Evolutionary conservation across 768 basidiomycete species (phyloP), one percentile per base, ranked within the genome.

Genomic region (Suillus paluster): DNA sequence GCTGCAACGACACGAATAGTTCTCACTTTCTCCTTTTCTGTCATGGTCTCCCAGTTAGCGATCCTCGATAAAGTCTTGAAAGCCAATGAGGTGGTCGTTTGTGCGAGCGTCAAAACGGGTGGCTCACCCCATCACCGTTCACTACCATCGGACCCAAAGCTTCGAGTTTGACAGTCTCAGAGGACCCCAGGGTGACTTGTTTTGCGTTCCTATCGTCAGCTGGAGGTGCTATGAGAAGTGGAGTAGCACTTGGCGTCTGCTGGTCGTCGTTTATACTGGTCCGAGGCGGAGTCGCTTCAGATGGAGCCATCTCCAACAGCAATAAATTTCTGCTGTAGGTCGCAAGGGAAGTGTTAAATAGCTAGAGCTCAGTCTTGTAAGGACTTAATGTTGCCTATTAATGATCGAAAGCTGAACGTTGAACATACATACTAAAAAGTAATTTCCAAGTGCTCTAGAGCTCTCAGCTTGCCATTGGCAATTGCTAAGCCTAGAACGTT

Each of bases 61-160:
- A 90, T 87, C 39, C 88, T 77, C 9, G 87, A 89, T 17, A 89
- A 68, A 0, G 88, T 90, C 88, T 89, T 62, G 14, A 36, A 33
- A 41, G 33, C 19, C 34, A 36, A 25, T 58, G 19, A 23, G 30
- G 15, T 1, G 9, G 34, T 23, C 27, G 12, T n/a, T 19, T 27
- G 39, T 38, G 15, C 34, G 57, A 41, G 27, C 34, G 54, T 46
- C 19, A 34, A 15, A 30, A 44, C 49, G 17, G 10, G 44, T 45
- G 17, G 75, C 82, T 60, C 70, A 88, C 86, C 57, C 87, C 88
- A 75, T 90, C 83, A 45, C 76, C 82, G 69, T 89, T 89, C 44
- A 89, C 86, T 48, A 90, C 85, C 79, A 90, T 81, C 1, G 88
- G 88, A 1, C 87, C 88, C 14, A 90, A 78, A 21, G 77, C 78